These are phyloP conservation scores for Viridothelium virens DNA, from an alignment of 495 filamentous ascomycete species.

Conservation along the genomic window DNA sequence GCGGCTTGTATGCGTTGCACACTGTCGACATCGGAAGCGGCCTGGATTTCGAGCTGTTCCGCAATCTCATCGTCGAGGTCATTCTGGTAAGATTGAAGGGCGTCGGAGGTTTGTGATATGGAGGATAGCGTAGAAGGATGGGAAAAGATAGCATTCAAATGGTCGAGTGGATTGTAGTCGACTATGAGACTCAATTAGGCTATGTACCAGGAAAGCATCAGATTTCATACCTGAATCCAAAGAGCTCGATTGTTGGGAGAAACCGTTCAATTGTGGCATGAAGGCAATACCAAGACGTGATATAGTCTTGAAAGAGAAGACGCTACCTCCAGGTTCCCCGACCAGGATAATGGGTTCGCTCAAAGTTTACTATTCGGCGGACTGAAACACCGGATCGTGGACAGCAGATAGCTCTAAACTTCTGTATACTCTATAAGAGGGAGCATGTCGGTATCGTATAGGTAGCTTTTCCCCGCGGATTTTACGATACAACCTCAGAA, in stretches of 20 bases:
- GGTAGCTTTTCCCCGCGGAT: no score
- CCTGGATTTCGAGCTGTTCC: slow-evolving; percentile 67
- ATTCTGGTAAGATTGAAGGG: slow-evolving; percentile 70
- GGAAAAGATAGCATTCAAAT: slow-evolving; percentile 90
- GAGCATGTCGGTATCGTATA: no score
- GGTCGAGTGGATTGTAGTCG: slow-evolving; percentile 88
- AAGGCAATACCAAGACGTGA: slow-evolving; percentile 6
- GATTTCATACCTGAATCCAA: slow-evolving; percentile 35
- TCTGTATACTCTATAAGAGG: no score
- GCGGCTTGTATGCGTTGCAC: slow-evolving; percentile 84
- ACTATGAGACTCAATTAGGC: slow-evolving; percentile 43
- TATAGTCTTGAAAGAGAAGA: no score
- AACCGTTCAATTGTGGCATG: slow-evolving; percentile 30
- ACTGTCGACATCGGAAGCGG: slow-evolving; percentile 76
- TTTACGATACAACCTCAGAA: no score
- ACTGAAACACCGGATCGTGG: no score
- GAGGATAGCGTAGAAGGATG: slow-evolving; percentile 81
- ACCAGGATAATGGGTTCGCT: no score
- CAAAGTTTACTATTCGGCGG: no score
- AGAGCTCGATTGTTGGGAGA: slow-evolving; percentile 22
- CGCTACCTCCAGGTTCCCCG: no score
- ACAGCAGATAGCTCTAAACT: no score
- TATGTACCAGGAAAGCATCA: slow-evolving; percentile 13
- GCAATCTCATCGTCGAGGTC: slow-evolving; percentile 76
- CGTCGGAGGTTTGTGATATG: slow-evolving; percentile 60